These are phyloP conservation scores for Aaosphaeria arxii DNA, from an alignment of 2,329 filamentous ascomycete genomes.

Conservation along the genomic window DNA sequence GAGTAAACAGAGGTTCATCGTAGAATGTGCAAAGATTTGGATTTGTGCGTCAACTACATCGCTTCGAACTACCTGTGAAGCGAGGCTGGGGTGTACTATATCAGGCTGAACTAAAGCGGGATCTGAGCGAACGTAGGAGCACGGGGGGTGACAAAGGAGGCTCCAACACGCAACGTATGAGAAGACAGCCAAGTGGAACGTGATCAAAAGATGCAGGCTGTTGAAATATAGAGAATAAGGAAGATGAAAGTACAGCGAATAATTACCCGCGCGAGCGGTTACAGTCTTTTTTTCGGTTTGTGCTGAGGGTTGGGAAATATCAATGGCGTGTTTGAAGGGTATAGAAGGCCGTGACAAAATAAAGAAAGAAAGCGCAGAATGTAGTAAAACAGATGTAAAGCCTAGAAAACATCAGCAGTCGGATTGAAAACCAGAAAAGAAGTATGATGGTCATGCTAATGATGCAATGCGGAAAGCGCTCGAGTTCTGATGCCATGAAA, in stretches of 20 bases:
- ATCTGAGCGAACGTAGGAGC: not conserved
- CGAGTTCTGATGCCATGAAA: constrained; percentile 10
- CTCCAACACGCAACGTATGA: constrained; percentile 2
- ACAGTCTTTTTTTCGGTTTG: constrained; percentile 35
- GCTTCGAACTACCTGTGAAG: too few species aligned
- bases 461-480: constrained; percentile 27
- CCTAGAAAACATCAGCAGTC: constrained; percentile 5
- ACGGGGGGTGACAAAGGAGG: not conserved
- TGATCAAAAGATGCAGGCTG: not conserved
- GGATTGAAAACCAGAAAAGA: not conserved
- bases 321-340: constrained; percentile 18
- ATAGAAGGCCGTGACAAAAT: constrained; percentile 27
- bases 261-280: constrained; percentile 40
- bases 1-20: not conserved
- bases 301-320: constrained; percentile 12
- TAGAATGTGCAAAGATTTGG: too few species aligned
- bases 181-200: not conserved
- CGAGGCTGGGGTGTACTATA: not conserved
- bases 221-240: constrained; percentile 1
- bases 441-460: constrained; percentile 23
- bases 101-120: not conserved
- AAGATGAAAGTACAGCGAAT: constrained; percentile 24
- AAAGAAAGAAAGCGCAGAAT: constrained; percentile 13
- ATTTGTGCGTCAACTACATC: too few species aligned
- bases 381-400: constrained; percentile 13